phyloP scores from a whole-genome alignment of 352 stramenopile species.

The Globisporangium cylindrosporum region DNA sequence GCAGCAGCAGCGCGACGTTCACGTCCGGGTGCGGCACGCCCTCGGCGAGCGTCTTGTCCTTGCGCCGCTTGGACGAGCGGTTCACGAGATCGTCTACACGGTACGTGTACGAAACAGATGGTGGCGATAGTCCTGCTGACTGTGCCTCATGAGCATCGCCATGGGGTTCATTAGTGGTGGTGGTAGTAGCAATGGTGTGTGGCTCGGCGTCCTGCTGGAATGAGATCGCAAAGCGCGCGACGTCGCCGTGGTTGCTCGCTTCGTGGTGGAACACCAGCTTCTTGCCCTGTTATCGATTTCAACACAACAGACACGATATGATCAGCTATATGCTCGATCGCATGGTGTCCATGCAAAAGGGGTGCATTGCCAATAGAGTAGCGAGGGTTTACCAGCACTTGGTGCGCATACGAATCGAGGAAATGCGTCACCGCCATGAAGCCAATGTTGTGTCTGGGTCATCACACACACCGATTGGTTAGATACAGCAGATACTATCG shows the following conservation, averaged over 20 bases:
- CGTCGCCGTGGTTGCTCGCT: conserved; percentile 58
- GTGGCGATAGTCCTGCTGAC: no score
- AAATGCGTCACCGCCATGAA: conserved; percentile 65
- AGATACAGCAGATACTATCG: not conserved
- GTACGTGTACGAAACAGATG: conserved; percentile 22
- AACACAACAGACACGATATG: not conserved
- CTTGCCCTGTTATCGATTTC: conserved; percentile 28
- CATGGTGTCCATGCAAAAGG: not conserved
- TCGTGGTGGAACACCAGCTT: conserved; percentile 56
- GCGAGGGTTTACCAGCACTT: conserved; percentile 45
- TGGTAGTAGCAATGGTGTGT: not conserved
- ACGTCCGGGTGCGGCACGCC: conserved; percentile 71
- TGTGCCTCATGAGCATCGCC: not conserved
- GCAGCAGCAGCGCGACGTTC: conserved; percentile 74
- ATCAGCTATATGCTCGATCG: not conserved
- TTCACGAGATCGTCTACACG: conserved; percentile 76
- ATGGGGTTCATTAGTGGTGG: not conserved
- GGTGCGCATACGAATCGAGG: conserved; percentile 54
- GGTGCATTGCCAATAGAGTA: not conserved
- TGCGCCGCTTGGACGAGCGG: conserved; percentile 65
- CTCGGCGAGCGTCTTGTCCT: conserved; percentile 69
- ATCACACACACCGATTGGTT: not conserved
- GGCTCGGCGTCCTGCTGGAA: conserved; percentile 61
- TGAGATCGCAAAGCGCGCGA: conserved; percentile 47
- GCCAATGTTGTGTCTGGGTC: conserved; percentile 75